Base-by-base conservation (phyloP, 2,329 filamentous ascomycete genomes). In the Shiraia sp. region DNA sequence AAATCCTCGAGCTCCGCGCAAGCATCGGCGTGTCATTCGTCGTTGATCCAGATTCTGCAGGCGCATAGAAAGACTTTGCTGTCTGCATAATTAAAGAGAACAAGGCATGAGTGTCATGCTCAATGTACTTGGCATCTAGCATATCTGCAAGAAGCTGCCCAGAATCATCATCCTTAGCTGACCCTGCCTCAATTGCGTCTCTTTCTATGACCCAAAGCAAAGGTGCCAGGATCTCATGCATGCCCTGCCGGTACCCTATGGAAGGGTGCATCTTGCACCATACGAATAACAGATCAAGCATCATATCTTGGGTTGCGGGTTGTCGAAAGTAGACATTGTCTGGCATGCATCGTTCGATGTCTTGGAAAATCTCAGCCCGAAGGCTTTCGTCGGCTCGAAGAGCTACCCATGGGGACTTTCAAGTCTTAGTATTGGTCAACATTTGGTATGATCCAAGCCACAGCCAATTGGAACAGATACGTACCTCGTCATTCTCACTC, bases 201-300 rank as follows among this genome's bases (percentile, higher is more conserved):
- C 85, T 79, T 55, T 91, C 83, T 5, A 97, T 74, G 2, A 90
- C 87, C 79, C 90, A 90, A 6, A 96, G 75, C 26, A 99, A 83
- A 0, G 93, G 91, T 0, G 93, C 93, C 10, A 97, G 77, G 30
- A 99, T 76, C 71, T 99, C 93, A 66, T 99, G 93, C 92, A 99
- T 99, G 9, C 93, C 93, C 72, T 99, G 93, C n/a, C 93, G 83
- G 66, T 99, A 99, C 12, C 90, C 90, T 39, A 90, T 79, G 54
- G 86, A 83, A 2, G 89, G 89, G 61, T 97, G 89, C 38, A 95
- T 79, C 69, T 96, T 97, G 73, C 90, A 93, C 72, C 91, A 97
- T 53, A 99, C 81, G 69, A 97, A 99, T 24, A 99, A 76, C 23
- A 96, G 84, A 63, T 99, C 88, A 23, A 95, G 73, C 57, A 99